Base-by-base conservation (phyloP, 768 basidiomycete species). In the Pleurotus djamor region DNA sequence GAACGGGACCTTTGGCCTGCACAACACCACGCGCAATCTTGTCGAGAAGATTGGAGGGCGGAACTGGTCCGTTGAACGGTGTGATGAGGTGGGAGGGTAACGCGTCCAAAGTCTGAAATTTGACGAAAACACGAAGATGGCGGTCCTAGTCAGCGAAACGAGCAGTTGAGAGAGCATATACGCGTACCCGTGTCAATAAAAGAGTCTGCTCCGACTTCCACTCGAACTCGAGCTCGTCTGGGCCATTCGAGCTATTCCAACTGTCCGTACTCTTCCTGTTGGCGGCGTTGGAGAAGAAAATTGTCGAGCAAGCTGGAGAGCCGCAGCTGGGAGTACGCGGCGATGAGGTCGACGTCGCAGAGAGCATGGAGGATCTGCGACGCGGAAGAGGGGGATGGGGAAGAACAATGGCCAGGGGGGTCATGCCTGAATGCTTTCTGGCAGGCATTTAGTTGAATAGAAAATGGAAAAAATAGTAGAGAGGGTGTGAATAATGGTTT, bases 71-170 rank as follows among this genome's bases (percentile, higher is more conserved):
- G 63, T 89, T 87, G 79, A 92, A 94, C 57, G 92, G 92, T 13
- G 92, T 94, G 69, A 91, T 79, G n/a, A 94, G 83, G 65, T 93
- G 90, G 5, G 87, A 76, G 8, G 92, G 92, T 60, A 93, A 84
- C 47, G 88, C 87, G 68, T 94, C 92, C 8, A 94, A 81, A 13
- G 92, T 92, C 92, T 91, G 60, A 28, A 7, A 14, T 4, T 14
- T 43, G 10, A 17, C 10, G 9, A 55, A n/a, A 14, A 5, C 37
- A 48, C 54, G 64, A 60, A 51, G 17, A 57, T 34, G 63, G 28
- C 17, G 33, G 21, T 9, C 41, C 59, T 36, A 60, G 12, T 54
- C 54, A 0, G 59, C n/a, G 58, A 57, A 66, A 36, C 13, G 14
- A 49, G 48, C 61, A 58, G 37, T 12, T 51, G 41, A 66, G 62